These are phyloP conservation scores for Verticillium nubilum DNA, from an alignment of 2,329 filamentous ascomycete genomes.

Conservation along the genomic window DNA sequence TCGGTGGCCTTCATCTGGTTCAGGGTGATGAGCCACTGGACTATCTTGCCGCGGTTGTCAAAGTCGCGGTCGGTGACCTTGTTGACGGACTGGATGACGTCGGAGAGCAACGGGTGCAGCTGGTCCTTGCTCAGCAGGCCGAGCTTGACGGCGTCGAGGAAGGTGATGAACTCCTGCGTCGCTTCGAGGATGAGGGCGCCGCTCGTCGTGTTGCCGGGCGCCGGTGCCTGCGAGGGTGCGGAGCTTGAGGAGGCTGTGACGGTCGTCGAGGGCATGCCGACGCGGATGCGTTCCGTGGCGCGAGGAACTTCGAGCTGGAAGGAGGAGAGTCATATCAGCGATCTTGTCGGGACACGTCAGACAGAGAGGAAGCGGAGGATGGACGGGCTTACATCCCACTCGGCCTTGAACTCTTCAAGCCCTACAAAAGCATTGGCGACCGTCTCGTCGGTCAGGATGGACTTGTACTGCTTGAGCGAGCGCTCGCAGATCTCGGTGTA, in stretches of 20 bases:
- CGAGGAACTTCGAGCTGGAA: conserved; percentile 83
- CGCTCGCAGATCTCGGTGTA: conserved; percentile 96
- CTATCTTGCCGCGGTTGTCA: conserved; percentile 92
- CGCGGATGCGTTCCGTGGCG: conserved; percentile 85
- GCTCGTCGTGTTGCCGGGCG: conserved; percentile 42
- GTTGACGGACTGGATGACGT: conserved; percentile 95
- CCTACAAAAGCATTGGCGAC: conserved; percentile 87
- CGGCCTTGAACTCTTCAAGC: conserved; percentile 82
- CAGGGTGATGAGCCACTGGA: conserved; percentile 94
- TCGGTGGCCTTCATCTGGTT: conserved; percentile 98
- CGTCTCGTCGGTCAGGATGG: conserved; percentile 81
- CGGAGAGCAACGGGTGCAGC: conserved; percentile 88
- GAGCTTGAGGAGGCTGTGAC: conserved; percentile 46
- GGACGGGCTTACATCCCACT: conserved; percentile 70
- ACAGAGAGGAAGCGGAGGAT: neutral
- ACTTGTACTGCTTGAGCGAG: conserved; percentile 93
- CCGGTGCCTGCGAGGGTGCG: conserved; percentile 35
- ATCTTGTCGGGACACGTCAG: neutral
- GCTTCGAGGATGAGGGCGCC: conserved; percentile 76
- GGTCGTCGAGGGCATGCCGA: conserved; percentile 86
- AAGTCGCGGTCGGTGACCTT: conserved; percentile 95
- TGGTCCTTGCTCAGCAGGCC: conserved; percentile 93
- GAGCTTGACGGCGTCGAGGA: conserved; percentile 89
- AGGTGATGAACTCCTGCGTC: conserved; percentile 97
- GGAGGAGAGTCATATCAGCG: neutral